Base-by-base conservation (phyloP, 805 yeast species). In the Danielia reshetovae region DNA sequence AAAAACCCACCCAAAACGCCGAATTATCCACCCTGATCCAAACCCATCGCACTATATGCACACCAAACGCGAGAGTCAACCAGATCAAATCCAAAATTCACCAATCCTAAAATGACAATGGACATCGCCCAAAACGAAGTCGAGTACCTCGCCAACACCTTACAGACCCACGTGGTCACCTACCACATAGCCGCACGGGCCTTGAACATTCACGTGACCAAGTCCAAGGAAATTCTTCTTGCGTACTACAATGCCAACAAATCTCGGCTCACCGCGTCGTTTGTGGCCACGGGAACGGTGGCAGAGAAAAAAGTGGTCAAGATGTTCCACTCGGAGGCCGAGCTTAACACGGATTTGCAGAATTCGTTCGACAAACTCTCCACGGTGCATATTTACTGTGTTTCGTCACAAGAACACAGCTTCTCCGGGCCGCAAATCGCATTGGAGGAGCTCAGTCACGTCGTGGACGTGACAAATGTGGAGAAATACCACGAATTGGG, bases 131-230 rank as follows among this genome's bases (percentile, higher is more conserved):
- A 42, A 24, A 38, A 39, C 16, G 60, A 63, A 39, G 54, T 57
- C 16, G 62, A 60, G 35, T 57, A 51, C 38, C 35, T 66, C 21
- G 49, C 68, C 7, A 9, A 13, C n/a, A 18, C 30, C 2, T 41
- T 46, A 17, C 41, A 46, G 22, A 31, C 30, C 1, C 35, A 23
- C 2, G 40, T 37, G 16, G 65, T 68, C 27, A 70, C 73, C 1
- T 74, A 68, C 43, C 65, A 64, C 30, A 50, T 63, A 6, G 54
- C 72, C 6, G 56, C 76, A 4, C 54, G 75, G 29, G 57, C 55
- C 6, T 45, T 70, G 33, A 51, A 52, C n/a, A 50, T 72, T 7
- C 63, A 67, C 30, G 61, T 57, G 2, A 30, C 48, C 15, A 58
- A 57, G 22, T 64, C 79, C 11, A 74, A 72, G 45, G 43, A 35